Evolutionary conservation across 208 protist species (phyloP).

Genomic region (Trichomonas vaginalis): DNA sequence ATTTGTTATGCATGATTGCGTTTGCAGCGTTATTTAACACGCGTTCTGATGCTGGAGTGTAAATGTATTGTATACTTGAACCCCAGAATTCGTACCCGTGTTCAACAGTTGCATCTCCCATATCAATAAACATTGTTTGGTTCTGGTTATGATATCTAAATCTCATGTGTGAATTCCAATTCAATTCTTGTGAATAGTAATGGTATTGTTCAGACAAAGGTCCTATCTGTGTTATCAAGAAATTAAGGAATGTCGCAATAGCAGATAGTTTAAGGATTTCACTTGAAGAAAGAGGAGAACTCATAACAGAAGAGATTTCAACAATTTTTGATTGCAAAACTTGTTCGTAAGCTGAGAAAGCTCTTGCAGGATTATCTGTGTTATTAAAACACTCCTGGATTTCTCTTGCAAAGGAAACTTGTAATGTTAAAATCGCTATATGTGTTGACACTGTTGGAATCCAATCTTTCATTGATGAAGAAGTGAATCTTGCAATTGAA

Average conservation of each 20-base stretch:
- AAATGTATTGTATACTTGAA: neutral
- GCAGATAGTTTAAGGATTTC: neutral
- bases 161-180: neutral
- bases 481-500: neutral
- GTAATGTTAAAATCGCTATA: neutral
- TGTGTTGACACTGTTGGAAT: neutral
- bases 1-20: neutral
- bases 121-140: neutral
- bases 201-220: neutral
- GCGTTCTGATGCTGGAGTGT: neutral
- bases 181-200: neutral
- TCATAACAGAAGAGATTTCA: neutral
- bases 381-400: neutral
- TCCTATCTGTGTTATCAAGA: neutral
- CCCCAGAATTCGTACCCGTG: conserved; percentile 10
- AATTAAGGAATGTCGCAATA: neutral
- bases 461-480: neutral
- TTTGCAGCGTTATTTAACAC: neutral
- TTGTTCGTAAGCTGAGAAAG: neutral
- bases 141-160: neutral
- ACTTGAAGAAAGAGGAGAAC: neutral
- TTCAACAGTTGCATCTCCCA: neutral
- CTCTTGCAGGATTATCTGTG: neutral
- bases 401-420: neutral
- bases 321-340: neutral